Evolutionary conservation across 2,329 filamentous ascomycete species (phyloP).

Genomic region (Conoideocrella luteorostrata): DNA sequence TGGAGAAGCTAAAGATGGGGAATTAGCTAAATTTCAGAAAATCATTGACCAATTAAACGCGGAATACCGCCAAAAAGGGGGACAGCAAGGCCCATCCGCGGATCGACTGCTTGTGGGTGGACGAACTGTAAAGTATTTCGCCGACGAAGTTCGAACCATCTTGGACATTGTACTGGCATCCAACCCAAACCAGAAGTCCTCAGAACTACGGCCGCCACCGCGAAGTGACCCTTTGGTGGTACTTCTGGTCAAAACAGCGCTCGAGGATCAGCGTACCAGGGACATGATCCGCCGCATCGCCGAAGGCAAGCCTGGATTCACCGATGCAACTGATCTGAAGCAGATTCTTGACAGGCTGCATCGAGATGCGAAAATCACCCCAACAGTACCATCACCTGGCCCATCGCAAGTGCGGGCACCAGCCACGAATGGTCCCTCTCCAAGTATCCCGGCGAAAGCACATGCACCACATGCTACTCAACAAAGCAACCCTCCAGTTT

Average conservation of each 20-base stretch:
- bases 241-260: constrained; percentile 48
- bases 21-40: constrained; percentile 69
- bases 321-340: constrained; percentile 50
- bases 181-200: constrained; percentile 50
- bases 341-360: constrained; percentile 42
- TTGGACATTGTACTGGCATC: constrained; percentile 53
- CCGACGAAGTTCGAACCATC: constrained; percentile 51
- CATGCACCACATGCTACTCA: constrained; percentile 21
- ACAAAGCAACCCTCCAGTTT: constrained; percentile 41
- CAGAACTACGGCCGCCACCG: constrained; percentile 44
- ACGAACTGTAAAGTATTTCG: constrained; percentile 53
- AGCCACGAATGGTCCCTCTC: constrained; percentile 20
- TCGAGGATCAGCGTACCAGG: constrained; percentile 44
- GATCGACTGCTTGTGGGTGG: constrained; percentile 49
- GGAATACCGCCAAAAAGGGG: constrained; percentile 47
- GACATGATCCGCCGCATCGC: constrained; percentile 50
- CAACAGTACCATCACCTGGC: constrained; percentile 19
- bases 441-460: constrained; percentile 23
- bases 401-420: constrained; percentile 22
- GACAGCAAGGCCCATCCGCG: constrained; percentile 45
- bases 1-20: constrained; percentile 62
- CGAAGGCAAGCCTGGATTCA: constrained; percentile 41
- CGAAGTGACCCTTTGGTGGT: constrained; percentile 52
- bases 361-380: constrained; percentile 33
- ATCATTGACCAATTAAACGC: constrained; percentile 74